Percentiles rank a stretch among this genome's conserved stretches.
Conservation (phyloP, 2,329 filamentous ascomycete species). For the Trichoderma koningiopsis region DNA sequence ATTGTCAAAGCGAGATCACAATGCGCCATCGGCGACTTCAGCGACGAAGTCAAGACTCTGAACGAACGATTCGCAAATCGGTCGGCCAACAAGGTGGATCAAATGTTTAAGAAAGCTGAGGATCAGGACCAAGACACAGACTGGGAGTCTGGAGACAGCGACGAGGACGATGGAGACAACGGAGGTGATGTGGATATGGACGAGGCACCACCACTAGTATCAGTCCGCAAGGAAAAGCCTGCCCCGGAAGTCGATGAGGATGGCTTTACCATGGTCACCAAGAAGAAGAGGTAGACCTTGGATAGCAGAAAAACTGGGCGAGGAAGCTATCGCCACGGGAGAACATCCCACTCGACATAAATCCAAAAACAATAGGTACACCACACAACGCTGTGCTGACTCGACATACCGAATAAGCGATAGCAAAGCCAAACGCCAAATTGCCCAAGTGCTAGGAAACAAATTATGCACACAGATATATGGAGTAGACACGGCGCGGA, state of each 20-base stretch:
- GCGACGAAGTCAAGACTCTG: constrained; percentile 63
- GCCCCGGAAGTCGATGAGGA: constrained; percentile 78
- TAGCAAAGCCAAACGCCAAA: constrained; percentile 40
- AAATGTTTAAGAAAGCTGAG: constrained; percentile 58
- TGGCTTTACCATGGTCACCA: constrained; percentile 75
- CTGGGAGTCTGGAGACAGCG: constrained; percentile 62
- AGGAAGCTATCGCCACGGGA: neutral
- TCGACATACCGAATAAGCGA: constrained; percentile 25
- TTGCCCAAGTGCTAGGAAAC: constrained; percentile 31
- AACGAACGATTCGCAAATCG: constrained; percentile 63
- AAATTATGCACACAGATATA: constrained; percentile 11
- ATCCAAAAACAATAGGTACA: constrained; percentile 27
- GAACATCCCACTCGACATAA: neutral
- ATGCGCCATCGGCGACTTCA: constrained; percentile 65
- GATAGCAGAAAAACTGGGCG: neutral
- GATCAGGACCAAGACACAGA: constrained; percentile 61
- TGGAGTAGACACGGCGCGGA: constrained; percentile 1
- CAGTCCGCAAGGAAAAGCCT: constrained; percentile 61
- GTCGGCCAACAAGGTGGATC: constrained; percentile 60
- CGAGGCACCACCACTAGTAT: constrained; percentile 65
- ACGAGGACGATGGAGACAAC: constrained; percentile 59
- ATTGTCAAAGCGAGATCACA: constrained; percentile 70
- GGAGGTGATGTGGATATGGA: constrained; percentile 66
- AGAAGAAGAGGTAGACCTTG: constrained; percentile 61
- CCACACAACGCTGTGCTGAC: constrained; percentile 18